Percentiles rank a stretch among this genome's conserved stretches.
phyloP scores from a whole-genome alignment of 371 early-diverging fungal genomes.

The Lichtheimia corymbifera region DNA sequence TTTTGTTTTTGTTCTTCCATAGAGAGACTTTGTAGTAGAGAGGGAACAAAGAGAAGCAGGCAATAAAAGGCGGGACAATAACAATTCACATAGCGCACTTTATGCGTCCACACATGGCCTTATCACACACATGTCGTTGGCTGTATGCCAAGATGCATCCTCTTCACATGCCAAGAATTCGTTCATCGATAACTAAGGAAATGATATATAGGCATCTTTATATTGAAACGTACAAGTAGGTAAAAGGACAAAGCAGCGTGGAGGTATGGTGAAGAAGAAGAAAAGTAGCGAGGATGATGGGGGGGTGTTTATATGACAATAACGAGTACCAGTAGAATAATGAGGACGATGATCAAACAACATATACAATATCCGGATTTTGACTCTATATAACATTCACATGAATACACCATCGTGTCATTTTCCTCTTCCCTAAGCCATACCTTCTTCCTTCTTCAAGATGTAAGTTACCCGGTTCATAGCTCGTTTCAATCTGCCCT shows the following conservation, averaged over 20 bases:
- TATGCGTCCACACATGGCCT: background rate
- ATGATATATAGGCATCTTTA: too few relatives aligned
- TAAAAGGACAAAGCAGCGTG: background rate
- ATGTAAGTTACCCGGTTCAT: conserved; percentile 59
- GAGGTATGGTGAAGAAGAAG: background rate
- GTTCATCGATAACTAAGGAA: too few relatives aligned
- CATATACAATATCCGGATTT: conserved; percentile 64
- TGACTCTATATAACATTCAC: conserved; percentile 37
- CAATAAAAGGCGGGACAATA: background rate
- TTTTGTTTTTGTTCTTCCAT: background rate
- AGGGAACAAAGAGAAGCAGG: background rate
- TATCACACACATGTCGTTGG: too few relatives aligned
- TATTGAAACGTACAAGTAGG: background rate
- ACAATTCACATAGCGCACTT: conserved; percentile 1
- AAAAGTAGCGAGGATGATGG: background rate
- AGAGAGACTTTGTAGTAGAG: background rate
- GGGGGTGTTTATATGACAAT: conserved; percentile 36
- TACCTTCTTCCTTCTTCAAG: conserved; percentile 66
- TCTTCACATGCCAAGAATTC: too few relatives aligned
- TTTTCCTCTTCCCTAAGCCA: background rate
- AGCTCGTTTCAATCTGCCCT: conserved; percentile 51
- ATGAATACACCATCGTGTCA: background rate
- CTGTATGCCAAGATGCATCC: too few relatives aligned
- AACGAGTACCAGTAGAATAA: conserved; percentile 57
- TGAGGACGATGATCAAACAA: conserved; percentile 57